phyloP scores from a whole-genome alignment of 2,329 filamentous ascomycete species.

The Apiospora phragmitis region DNA sequence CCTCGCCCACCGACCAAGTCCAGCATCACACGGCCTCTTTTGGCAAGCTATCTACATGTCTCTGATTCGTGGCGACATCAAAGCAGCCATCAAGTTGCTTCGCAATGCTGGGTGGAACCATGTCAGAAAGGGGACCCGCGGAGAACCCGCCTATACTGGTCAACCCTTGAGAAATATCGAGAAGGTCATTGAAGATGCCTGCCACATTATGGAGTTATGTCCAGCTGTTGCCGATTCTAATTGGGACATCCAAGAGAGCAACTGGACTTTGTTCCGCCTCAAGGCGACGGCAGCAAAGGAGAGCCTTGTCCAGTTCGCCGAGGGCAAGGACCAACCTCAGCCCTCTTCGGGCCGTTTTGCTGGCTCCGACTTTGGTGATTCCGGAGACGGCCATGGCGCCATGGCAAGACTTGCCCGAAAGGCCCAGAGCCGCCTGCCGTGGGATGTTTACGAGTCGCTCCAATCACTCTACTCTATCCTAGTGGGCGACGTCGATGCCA shows the following conservation, averaged over 20 bases:
- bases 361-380: constrained; percentile 34
- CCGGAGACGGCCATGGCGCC: constrained; percentile 46
- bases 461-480: constrained; percentile 79
- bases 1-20: constrained; percentile 64
- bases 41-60: constrained; percentile 82
- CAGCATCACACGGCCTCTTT: constrained; percentile 74
- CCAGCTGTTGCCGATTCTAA: constrained; percentile 65
- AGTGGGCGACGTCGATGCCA: constrained; percentile 72
- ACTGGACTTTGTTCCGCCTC: constrained; percentile 83
- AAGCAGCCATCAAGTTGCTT: constrained; percentile 66
- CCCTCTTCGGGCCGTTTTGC: constrained; percentile 32
- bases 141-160: constrained; percentile 69
- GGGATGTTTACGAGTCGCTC: constrained; percentile 85
- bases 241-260: constrained; percentile 80
- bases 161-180: constrained; percentile 77
- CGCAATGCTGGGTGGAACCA: constrained; percentile 76
- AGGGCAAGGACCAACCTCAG: constrained; percentile 61
- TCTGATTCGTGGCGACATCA: constrained; percentile 73
- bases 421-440: constrained; percentile 84
- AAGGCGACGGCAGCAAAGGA: constrained; percentile 69
- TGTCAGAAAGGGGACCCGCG: constrained; percentile 67
- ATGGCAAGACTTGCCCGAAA: constrained; percentile 69
- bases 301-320: constrained; percentile 75
- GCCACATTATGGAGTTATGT: constrained; percentile 70
- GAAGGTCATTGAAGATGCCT: constrained; percentile 67